phyloP scores from a whole-genome alignment of 2,329 filamentous ascomycete genomes.

The Trichoderma sp. region DNA sequence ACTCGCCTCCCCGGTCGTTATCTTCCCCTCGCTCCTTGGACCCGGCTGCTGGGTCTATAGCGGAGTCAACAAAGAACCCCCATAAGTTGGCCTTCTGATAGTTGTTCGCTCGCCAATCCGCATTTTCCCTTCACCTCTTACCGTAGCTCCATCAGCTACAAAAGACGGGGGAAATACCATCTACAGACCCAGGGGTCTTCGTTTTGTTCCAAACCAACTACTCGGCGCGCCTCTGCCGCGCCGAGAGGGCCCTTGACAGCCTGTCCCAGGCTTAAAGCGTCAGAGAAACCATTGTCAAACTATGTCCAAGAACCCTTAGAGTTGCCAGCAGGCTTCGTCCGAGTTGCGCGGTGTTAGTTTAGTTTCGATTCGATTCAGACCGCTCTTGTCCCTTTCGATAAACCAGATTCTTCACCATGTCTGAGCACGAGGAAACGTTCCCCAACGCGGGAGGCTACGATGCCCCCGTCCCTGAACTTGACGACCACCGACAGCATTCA shows the following conservation, averaged over 20 bases:
- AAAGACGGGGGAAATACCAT: not conserved
- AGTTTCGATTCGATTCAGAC: not conserved
- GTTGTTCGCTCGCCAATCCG: not conserved
- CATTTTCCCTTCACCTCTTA: not conserved
- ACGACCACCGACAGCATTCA: constrained; percentile 74
- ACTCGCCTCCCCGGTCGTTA: constrained; percentile 67
- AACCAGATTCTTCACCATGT: constrained; percentile 52
- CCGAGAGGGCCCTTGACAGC: constrained; percentile 31
- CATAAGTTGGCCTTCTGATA: constrained; percentile 64
- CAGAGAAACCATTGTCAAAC: constrained; percentile 23
- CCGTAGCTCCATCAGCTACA: constrained; percentile 1
- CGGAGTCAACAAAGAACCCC: constrained; percentile 96
- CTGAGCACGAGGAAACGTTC: constrained; percentile 60
- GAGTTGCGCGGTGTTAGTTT: constrained; percentile 13
- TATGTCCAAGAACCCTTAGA: constrained; percentile 35
- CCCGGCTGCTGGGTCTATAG: constrained; percentile 91
- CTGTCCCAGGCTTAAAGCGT: constrained; percentile 2
- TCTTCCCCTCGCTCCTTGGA: constrained; percentile 84
- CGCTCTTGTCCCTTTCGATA: constrained; percentile 14
- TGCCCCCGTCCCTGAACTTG: constrained; percentile 75
- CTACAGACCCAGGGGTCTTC: constrained; percentile 20
- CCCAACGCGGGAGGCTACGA: constrained; percentile 62
- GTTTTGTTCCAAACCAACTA: constrained; percentile 32
- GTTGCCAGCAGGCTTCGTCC: constrained; percentile 27
- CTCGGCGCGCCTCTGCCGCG: constrained; percentile 41